Evolutionary conservation across 2,329 filamentous ascomycete genomes (phyloP).

Genomic region (Penicillium sp.): DNA sequence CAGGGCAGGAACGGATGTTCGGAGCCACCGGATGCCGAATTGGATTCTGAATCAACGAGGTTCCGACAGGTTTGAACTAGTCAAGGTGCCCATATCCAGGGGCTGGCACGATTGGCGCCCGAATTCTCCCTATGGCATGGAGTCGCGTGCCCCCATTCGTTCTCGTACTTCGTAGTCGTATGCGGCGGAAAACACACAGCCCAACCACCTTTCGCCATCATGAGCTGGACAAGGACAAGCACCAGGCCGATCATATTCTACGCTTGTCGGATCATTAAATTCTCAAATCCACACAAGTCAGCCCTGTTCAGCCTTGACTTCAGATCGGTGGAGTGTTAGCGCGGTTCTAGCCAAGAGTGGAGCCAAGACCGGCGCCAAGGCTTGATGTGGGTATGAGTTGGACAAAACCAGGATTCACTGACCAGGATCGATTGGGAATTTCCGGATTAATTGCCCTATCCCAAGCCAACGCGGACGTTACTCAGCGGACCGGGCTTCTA

Average conservation of each 20-base stretch:
- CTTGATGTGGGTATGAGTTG: too few species aligned
- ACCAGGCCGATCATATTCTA: neutral
- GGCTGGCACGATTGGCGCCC: neutral
- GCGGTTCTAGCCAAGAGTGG: too few species aligned
- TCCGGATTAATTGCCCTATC: too few species aligned
- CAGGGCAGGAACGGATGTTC: constrained; percentile 5
- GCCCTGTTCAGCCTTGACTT: too few species aligned
- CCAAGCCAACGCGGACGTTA: neutral
- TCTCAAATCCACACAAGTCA: too few species aligned
- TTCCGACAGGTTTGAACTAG: neutral
- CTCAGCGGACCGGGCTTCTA: neutral
- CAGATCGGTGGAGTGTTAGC: too few species aligned
- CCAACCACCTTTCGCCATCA: neutral
- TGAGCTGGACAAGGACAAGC: neutral
- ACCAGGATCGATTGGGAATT: too few species aligned
- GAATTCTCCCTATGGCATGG: neutral
- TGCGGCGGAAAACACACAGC: neutral
- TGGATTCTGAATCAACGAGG: neutral
- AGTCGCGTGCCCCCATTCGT: neutral
- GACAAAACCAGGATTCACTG: too few species aligned
- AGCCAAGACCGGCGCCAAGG: too few species aligned
- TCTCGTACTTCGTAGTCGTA: neutral
- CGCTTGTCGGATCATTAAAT: too few species aligned
- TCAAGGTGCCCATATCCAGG: too few species aligned
- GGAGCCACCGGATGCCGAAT: neutral